A percentile compares a stretch with the other conserved stretches of the same genome.
Evolutionary conservation across 495 filamentous ascomycete genomes (phyloP).

Genomic region (Podospora sp.): DNA sequence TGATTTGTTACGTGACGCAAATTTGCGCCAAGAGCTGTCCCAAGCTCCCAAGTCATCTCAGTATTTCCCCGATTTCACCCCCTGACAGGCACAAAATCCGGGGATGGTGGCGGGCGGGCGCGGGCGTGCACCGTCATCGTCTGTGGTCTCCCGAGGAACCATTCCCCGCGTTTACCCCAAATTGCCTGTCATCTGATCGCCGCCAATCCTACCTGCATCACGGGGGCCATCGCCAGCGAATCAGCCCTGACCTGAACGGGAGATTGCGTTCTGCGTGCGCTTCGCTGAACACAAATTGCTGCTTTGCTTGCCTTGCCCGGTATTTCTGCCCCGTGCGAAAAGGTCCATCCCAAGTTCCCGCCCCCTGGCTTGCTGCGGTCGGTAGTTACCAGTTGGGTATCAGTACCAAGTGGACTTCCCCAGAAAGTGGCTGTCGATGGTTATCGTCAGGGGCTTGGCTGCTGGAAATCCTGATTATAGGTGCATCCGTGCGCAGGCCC

Average conservation of each 20-base stretch:
- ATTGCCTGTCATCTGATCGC: conserved; percentile 37
- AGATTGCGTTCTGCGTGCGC: background rate
- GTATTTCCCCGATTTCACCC: background rate
- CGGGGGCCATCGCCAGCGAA: conserved; percentile 25
- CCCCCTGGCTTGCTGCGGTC: too few relatives aligned
- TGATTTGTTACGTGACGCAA: background rate
- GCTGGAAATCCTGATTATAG: background rate
- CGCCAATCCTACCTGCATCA: conserved; percentile 29
- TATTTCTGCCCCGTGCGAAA: background rate
- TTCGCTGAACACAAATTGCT: background rate
- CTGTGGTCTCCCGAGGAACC: background rate
- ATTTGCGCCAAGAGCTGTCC: background rate
- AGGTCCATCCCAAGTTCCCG: too few relatives aligned
- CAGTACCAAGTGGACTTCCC: background rate
- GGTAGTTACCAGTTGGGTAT: too few relatives aligned
- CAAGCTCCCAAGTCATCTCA: background rate
- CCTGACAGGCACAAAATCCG: background rate
- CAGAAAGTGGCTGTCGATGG: background rate
- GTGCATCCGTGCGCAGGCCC: background rate
- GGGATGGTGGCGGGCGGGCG: background rate
- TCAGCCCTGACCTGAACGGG: background rate
- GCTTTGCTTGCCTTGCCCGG: background rate
- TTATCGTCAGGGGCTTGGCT: background rate
- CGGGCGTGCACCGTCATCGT: background rate
- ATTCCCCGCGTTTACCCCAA: conserved; percentile 3